Evolutionary conservation across 257 asterid species (phyloP).

Genomic region (Solanum dulcamara): DNA sequence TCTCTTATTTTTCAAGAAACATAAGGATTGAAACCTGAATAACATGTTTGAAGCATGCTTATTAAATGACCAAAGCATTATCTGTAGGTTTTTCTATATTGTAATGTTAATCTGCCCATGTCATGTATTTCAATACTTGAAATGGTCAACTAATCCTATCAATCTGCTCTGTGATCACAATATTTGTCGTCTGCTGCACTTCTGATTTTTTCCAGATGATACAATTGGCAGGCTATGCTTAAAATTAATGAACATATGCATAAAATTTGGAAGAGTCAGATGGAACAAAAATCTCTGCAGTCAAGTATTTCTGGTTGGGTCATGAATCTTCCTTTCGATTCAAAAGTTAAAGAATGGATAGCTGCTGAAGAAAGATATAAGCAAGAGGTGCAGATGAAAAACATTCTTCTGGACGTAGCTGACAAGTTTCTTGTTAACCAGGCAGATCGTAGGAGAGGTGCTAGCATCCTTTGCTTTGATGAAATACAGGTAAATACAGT

Average conservation of each 20-base stretch:
- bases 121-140: not conserved
- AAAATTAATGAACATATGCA: conserved; percentile 39
- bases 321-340: conserved; percentile 76
- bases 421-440: conserved; percentile 72
- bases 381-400: conserved; percentile 67
- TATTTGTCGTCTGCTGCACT: not conserved
- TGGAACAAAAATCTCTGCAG: conserved; percentile 41
- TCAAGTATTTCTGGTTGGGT: conserved; percentile 79
- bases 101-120: not conserved
- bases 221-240: conserved; percentile 80
- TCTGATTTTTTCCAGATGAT: not conserved
- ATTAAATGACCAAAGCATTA: not conserved
- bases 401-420: conserved; percentile 90
- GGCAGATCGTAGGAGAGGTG: conserved; percentile 53
- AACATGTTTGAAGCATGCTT: not conserved
- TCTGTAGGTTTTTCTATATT: not conserved
- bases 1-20: not conserved
- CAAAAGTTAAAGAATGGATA: conserved; percentile 82
- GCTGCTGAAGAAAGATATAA: conserved; percentile 87
- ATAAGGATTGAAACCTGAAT: not conserved
- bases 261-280: conserved; percentile 5
- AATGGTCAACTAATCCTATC: not conserved
- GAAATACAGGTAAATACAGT: conserved; percentile 65
- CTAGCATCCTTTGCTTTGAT: conserved; percentile 87
- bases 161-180: not conserved